Evolutionary conservation across 2,329 filamentous ascomycete species (phyloP), one percentile per base, ranked within the genome.

Genomic region (Scleromitrula shiraiana): DNA sequence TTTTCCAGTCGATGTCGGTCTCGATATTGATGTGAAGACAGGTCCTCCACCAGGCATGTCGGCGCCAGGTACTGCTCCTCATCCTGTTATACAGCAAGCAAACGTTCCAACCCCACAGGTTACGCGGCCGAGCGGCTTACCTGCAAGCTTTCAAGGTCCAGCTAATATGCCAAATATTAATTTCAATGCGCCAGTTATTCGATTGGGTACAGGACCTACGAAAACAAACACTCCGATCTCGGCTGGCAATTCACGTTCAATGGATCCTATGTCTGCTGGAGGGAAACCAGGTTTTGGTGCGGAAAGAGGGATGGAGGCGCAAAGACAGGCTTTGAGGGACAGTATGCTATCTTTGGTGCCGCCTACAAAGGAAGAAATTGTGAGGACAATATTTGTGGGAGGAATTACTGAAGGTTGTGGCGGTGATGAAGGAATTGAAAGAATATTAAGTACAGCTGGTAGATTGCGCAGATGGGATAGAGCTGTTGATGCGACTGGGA

Each of bases 131-230:
- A 86, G 78, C 67, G 82, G 80, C 62, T 82, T 95, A 55, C 88
- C 88, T 53, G 73, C 82, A 50, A 88, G 82, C 67, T 96, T 95
- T 69, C 87, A 94, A 71, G 81, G 88, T 41, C 90, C 91, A 8
- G 74, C 86, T 42, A 95, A 93, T 64, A 87, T 96, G 77, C 89
- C 91, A 43, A 94, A 95, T 66, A 95, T 98, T 73, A 96, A 98
- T 72, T 95, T 97, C 73, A 95, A 87, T 62, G 93, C 93, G 29
- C 90, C 91, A 49, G 89, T 97, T 51, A 97, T 98, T 63, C 86
- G 93, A 47, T 77, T 98, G 38, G 93, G 91, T 35, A 91, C 89
- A 1, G 78, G 83, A 4, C 78, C 80, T 2, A 68, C 77, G n/a
- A 88, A 88, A 62, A 72, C 82, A 22, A 64, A 67, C n/a, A 58